phyloP scores from a whole-genome alignment of 2,329 filamentous ascomycete species.

The Fusarium sp. region DNA sequence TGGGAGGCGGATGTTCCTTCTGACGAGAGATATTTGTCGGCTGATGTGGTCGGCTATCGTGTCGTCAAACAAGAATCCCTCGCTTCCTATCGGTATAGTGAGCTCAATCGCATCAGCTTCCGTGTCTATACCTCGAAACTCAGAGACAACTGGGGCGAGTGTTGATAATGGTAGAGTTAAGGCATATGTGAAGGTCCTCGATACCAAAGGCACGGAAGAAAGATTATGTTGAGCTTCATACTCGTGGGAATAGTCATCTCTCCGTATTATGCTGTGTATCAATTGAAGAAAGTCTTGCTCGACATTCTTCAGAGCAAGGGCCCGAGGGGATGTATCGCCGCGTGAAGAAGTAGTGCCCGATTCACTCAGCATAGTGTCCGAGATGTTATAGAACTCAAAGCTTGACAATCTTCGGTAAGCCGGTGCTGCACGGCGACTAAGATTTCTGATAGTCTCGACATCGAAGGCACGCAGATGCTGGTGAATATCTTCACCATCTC shows the following conservation, averaged over 20 bases:
- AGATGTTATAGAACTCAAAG: slow-evolving; percentile 13
- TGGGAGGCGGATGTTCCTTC: not conserved
- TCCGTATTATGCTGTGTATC: not conserved
- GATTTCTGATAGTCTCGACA: not conserved
- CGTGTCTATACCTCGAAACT: not conserved
- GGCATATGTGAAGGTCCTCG: not conserved
- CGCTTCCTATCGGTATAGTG: not conserved
- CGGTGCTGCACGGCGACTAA: not conserved
- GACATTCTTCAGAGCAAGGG: slow-evolving; percentile 9
- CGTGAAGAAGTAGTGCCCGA: fast-evolving
- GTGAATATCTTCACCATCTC: not conserved
- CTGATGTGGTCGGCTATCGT: not conserved
- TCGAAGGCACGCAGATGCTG: not conserved
- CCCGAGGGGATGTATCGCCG: not conserved
- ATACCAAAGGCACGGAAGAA: not conserved
- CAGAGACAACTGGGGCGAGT: fast-evolving
- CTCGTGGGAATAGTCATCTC: not conserved
- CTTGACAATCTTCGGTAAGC: not conserved
- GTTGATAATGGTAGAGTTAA: not conserved
- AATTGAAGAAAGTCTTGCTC: slow-evolving; percentile 6
- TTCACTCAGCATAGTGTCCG: not conserved
- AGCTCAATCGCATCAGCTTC: slow-evolving; percentile 4
- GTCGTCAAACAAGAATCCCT: fast-evolving
- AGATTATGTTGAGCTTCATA: slow-evolving; percentile 2
- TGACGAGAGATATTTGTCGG: not conserved